These are phyloP conservation scores for Cladosporium velox DNA, from an alignment of 2,329 filamentous ascomycete genomes.

Conservation along the genomic window DNA sequence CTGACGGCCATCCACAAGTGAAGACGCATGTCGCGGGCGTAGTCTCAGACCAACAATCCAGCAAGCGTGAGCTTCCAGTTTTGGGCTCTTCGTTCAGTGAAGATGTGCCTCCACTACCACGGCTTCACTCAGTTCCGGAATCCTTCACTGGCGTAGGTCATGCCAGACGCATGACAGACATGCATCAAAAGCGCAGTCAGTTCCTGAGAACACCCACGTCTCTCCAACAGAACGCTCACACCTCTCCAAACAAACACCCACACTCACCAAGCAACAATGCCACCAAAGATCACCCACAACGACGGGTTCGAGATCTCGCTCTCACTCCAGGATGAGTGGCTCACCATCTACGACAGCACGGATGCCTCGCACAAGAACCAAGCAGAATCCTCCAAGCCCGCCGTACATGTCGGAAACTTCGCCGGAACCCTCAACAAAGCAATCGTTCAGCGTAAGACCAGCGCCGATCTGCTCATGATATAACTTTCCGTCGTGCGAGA, in stretches of 20 bases:
- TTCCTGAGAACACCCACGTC: not conserved
- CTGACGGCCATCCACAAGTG: not conserved
- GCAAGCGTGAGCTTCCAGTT: not conserved
- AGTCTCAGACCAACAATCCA: not conserved
- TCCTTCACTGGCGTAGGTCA: not conserved
- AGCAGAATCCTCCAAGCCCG: not conserved
- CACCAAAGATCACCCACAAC: not conserved
- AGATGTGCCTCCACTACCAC: not conserved
- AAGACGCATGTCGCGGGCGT: not conserved
- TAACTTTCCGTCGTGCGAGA: not conserved
- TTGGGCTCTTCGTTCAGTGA: not conserved
- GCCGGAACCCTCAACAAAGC: not conserved
- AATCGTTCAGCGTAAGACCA: not conserved
- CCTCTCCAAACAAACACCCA: not conserved
- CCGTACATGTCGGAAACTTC: not conserved
- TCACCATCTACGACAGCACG: not conserved
- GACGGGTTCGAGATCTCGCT: not conserved
- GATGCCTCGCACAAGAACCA: not conserved
- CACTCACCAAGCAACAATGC: not conserved
- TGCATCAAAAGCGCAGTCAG: not conserved
- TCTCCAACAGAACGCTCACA: not conserved
- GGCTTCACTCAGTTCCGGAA: not conserved
- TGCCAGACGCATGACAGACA: not conserved
- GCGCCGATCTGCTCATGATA: not conserved
- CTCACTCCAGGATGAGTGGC: not conserved